Evolutionary conservation across 257 asterid species (phyloP), one percentile per base, ranked within the genome.

Genomic region (Solanum megistacrolobum): DNA sequence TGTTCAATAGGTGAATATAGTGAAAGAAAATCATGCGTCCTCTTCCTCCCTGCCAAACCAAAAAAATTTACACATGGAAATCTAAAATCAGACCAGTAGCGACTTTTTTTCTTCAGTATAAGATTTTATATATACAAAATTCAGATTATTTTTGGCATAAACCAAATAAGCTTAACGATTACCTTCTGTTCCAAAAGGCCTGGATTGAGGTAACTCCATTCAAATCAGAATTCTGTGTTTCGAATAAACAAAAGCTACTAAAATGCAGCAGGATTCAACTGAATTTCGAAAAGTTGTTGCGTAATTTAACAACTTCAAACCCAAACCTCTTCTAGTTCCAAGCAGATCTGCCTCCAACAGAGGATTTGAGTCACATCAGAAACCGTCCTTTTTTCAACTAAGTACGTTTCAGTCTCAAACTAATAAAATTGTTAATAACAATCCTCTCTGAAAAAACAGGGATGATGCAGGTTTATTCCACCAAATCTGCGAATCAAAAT

Each of bases 1-100:
- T 94, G 98, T 65, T 93, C 98, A 89, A 90, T 91, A 69, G 98
- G 86, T 58, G 98, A 91, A 89, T 92, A 95, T 43, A 94, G 97
- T 73, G 99, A 95, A 87, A 97, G 98, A 93, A 97, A 97, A 92
- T 97, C 99, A 91, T 94, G 98, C 69, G 98, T 96, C 29, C 93
- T 94, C 74, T 88, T 88, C 68, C 93, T 88, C 43, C 91, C 93
- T 91, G 88, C 29, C 21, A 65, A 25, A 25, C 20, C 20, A 9
- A 88, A 76, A 48, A 58, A 39, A 76, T 36, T 18, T 36, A 84
- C 52, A 79, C 52, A 88, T 18, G 29, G 58, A 75, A 87, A 27
- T 69, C 65, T 46, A 72, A 71, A 35, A 52, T 36, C 71, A n/a
- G 39, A 55, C 5, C 65, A 20, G 25, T 16, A 39, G 12, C 78